Percentiles rank a stretch among this genome's conserved stretches.
Evolutionary conservation across 1,139 yeast species (phyloP).

Genomic region (Debaryomyces fabryi): DNA sequence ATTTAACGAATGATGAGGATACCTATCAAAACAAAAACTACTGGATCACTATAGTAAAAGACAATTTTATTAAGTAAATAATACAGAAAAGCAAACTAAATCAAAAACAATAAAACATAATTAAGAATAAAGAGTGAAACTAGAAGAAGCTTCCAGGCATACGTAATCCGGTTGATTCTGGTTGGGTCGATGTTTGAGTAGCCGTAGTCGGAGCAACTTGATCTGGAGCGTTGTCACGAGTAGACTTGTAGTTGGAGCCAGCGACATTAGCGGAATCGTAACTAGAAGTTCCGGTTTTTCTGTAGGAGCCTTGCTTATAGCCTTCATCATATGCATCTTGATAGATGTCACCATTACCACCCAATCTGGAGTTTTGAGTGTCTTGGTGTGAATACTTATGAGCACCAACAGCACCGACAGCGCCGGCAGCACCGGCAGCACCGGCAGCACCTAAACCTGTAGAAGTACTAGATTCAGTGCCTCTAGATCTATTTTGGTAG

Average conservation of each 20-base stretch:
- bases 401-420: slow-evolving; percentile 12
- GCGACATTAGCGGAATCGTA: neutral
- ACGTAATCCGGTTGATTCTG: neutral
- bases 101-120: neutral
- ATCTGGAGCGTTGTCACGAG: slow-evolving; percentile 1
- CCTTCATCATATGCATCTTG: neutral
- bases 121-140: neutral
- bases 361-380: neutral
- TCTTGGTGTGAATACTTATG: neutral
- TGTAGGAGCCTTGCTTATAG: neutral
- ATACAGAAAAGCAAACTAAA: slow-evolving; percentile 2
- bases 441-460: slow-evolving; percentile 11
- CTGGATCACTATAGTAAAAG: neutral
- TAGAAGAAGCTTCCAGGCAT: slow-evolving; percentile 3
- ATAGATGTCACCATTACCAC: neutral
- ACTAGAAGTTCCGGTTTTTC: neutral
- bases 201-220: neutral
- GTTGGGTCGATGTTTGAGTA: neutral
- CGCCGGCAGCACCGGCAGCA: slow-evolving; percentile 11
- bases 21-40: no score
- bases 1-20: no score
- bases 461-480: slow-evolving; percentile 1
- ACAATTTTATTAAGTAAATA: slow-evolving; percentile 1
- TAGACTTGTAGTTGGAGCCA: neutral
- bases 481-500: slow-evolving; percentile 6